These are phyloP conservation scores for Cyberlindnera xishuangbannaensis DNA, from an alignment of 805 yeast genomes.

Conservation along the genomic window DNA sequence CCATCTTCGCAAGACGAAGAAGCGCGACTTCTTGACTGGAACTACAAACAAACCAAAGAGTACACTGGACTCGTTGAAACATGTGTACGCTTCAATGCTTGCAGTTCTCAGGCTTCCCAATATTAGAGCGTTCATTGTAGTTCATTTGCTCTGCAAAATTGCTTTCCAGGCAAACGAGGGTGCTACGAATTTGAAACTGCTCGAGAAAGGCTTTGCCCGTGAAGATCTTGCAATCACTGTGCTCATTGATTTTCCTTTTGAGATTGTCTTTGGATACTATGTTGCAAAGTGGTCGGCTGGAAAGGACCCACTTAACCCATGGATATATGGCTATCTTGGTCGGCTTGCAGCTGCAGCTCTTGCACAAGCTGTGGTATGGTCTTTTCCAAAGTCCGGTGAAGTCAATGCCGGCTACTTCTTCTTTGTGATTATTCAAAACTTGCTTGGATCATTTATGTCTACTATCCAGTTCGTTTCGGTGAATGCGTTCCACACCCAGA, in stretches of 20 bases:
- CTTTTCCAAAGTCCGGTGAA: slow-evolving; percentile 54
- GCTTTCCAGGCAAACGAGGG: slow-evolving; percentile 97
- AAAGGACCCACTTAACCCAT: slow-evolving; percentile 68
- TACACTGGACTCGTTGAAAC: slow-evolving; percentile 30
- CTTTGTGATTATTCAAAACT: slow-evolving; percentile 75
- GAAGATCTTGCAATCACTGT: slow-evolving; percentile 94
- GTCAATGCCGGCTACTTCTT: slow-evolving; percentile 53
- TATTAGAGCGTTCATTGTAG: slow-evolving; percentile 65
- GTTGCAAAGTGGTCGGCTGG: slow-evolving; percentile 95
- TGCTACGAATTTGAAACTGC: slow-evolving; percentile 84
- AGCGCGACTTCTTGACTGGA: slow-evolving; percentile 25
- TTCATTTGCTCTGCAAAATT: slow-evolving; percentile 76
- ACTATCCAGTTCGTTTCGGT: slow-evolving; percentile 94
- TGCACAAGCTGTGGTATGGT: slow-evolving; percentile 67
- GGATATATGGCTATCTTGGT: slow-evolving; percentile 86
- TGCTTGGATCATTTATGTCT: slow-evolving; percentile 84
- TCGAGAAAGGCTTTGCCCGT: slow-evolving; percentile 87
- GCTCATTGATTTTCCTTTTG: slow-evolving; percentile 92
- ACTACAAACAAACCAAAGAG: slow-evolving; percentile 19
- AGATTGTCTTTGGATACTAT: slow-evolving; percentile 89
- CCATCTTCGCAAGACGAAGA: slow-evolving; percentile 30
- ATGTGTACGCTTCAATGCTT: slow-evolving; percentile 62
- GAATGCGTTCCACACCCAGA: slow-evolving; percentile 90
- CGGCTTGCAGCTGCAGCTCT: slow-evolving; percentile 67
- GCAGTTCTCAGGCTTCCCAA: slow-evolving; percentile 63